phyloP scores from a whole-genome alignment of 345 rosid species.

The Streptanthus diversifolius region DNA sequence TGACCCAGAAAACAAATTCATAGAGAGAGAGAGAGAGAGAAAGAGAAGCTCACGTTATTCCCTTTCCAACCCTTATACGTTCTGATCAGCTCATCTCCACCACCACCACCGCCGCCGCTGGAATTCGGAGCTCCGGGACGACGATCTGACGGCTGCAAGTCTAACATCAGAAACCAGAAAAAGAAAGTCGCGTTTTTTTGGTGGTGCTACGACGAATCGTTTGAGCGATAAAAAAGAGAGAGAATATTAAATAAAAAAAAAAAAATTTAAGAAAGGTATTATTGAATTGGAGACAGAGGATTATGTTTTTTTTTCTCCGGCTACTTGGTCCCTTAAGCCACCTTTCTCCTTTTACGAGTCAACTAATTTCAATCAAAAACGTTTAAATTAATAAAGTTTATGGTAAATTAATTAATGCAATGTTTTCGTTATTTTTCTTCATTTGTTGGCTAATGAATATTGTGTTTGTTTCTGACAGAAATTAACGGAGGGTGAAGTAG shows the following conservation, averaged over 20 bases:
- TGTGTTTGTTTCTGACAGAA: background rate
- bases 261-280: background rate
- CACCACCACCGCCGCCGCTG: slow-evolving; percentile 33
- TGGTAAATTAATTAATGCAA: background rate
- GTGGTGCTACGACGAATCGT: background rate
- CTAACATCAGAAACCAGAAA: slow-evolving; percentile 32
- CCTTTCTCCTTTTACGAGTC: slow-evolving; percentile 25
- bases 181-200: background rate
- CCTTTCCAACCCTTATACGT: slow-evolving; percentile 80
- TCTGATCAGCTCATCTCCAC: slow-evolving; percentile 41
- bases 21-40: background rate
- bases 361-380: slow-evolving; percentile 5
- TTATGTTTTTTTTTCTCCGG: background rate
- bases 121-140: slow-evolving; percentile 31
- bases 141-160: slow-evolving; percentile 38
- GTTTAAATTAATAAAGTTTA: background rate
- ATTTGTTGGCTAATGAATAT: background rate
- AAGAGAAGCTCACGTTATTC: slow-evolving; percentile 54
- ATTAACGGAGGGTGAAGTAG: background rate
- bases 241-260: background rate
- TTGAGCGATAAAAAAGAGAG: background rate
- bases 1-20: background rate
- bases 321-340: slow-evolving; percentile 13
- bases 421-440: no score
- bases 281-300: slow-evolving; percentile 17